phyloP scores from a whole-genome alignment of 495 filamentous ascomycete species.

The Talaromyces wortmannii region DNA sequence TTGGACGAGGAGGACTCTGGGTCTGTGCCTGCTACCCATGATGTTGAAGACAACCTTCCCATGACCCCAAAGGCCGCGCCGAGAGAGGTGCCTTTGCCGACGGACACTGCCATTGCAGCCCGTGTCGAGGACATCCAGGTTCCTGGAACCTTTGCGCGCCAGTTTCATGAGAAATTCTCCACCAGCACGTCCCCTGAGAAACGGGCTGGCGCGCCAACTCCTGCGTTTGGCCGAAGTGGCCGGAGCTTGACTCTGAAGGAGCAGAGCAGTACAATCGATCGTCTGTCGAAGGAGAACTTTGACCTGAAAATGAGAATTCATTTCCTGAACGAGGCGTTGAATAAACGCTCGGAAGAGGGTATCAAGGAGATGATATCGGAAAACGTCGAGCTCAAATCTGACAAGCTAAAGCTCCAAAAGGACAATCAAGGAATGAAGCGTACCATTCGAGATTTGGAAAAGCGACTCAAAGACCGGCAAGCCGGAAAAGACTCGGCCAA shows the following conservation, averaged over 20 bases:
- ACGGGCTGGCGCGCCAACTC: slow-evolving; percentile 39
- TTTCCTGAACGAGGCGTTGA: slow-evolving; percentile 87
- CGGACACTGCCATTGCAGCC: slow-evolving; percentile 82
- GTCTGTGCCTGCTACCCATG: slow-evolving; percentile 34
- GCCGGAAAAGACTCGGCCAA: slow-evolving; percentile 53
- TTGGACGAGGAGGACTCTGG: slow-evolving; percentile 54
- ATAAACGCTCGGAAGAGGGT: slow-evolving; percentile 90
- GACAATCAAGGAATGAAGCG: slow-evolving; percentile 77
- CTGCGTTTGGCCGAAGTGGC: slow-evolving; percentile 53
- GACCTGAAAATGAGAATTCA: slow-evolving; percentile 97
- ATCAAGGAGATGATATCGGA: slow-evolving; percentile 96
- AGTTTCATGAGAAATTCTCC: slow-evolving; percentile 61
- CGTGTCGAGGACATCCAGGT: slow-evolving; percentile 85
- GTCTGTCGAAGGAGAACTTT: slow-evolving; percentile 89
- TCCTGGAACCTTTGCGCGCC: slow-evolving; percentile 78
- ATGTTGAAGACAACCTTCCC: slow-evolving; percentile 34
- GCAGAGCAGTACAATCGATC: slow-evolving; percentile 93
- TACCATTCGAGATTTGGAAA: slow-evolving; percentile 77
- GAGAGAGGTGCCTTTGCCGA: slow-evolving; percentile 50
- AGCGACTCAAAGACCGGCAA: slow-evolving; percentile 65
- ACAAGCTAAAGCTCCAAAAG: slow-evolving; percentile 76
- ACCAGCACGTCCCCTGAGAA: slow-evolving; percentile 50
- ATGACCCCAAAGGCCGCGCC: slow-evolving; percentile 43
- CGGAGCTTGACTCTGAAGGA: slow-evolving; percentile 92
- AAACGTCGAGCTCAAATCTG: slow-evolving; percentile 91